Percentiles rank a stretch among this genome's conserved stretches.
These are phyloP conservation scores for Pichia cactophila DNA, from an alignment of 1,139 yeast species.

Conservation along the genomic window DNA sequence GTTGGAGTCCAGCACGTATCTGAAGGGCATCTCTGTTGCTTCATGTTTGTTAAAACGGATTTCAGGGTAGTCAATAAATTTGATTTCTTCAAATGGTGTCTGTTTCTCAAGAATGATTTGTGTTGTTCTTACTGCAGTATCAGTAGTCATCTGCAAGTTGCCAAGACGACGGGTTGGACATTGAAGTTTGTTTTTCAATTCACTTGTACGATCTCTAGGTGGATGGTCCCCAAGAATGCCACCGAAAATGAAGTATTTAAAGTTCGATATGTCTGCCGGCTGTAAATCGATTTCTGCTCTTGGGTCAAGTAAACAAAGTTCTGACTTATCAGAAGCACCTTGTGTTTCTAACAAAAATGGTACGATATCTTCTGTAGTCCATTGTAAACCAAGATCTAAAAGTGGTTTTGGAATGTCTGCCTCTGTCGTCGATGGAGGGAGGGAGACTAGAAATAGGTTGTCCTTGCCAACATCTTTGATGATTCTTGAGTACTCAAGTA, in stretches of 20 bases:
- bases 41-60: conserved; percentile 81
- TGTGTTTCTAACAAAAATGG: conserved; percentile 23
- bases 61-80: conserved; percentile 89
- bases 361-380: conserved; percentile 69
- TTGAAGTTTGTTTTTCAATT: conserved; percentile 69
- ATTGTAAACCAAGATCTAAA: conserved; percentile 58
- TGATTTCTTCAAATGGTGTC: conserved; percentile 56
- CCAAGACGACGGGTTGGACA: conserved; percentile 84
- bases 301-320: conserved; percentile 84
- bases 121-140: conserved; percentile 90
- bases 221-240: conserved; percentile 97
- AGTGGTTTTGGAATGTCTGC: conserved; percentile 60
- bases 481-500: conserved; percentile 76
- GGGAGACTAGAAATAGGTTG: conserved; percentile 70
- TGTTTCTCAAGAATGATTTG: conserved; percentile 57
- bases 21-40: conserved; percentile 95
- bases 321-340: conserved; percentile 33
- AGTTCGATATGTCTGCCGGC: conserved; percentile 58
- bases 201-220: conserved; percentile 91
- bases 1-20: conserved; percentile 62
- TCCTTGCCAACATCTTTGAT: conserved; percentile 73
- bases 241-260: conserved; percentile 89
- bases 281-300: conserved; percentile 66
- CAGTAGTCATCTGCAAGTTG: conserved; percentile 90
- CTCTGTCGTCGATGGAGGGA: conserved; percentile 56